phyloP scores from a whole-genome alignment of 2,329 filamentous ascomycete genomes.

The Aureobasidium sp. region DNA sequence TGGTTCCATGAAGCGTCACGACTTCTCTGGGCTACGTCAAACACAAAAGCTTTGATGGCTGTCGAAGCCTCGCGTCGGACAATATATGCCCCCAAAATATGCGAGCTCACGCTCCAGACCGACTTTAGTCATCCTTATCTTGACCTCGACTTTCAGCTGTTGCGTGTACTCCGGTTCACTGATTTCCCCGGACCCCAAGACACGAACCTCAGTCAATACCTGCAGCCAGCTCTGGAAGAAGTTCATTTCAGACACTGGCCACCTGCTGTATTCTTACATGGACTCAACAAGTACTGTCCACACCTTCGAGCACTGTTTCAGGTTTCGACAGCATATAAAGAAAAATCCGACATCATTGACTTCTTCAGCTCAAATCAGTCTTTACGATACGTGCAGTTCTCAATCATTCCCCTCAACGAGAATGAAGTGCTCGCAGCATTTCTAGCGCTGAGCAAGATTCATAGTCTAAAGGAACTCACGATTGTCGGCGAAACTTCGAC shows the following conservation, averaged over 20 bases:
- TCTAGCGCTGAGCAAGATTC: background rate
- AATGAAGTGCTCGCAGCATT: background rate
- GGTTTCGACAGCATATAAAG: background rate
- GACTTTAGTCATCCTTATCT: background rate
- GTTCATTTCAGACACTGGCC: background rate
- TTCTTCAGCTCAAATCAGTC: background rate
- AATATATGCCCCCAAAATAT: background rate
- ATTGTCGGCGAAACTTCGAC: background rate
- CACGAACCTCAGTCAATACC: background rate
- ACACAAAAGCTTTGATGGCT: background rate
- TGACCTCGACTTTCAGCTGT: background rate
- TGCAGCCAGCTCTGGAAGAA: background rate
- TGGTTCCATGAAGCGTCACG: background rate
- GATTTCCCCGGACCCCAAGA: background rate
- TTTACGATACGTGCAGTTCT: background rate
- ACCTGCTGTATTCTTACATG: background rate
- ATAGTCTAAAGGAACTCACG: background rate
- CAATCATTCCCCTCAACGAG: background rate
- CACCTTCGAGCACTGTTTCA: background rate
- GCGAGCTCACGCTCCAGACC: background rate
- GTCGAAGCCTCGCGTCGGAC: background rate
- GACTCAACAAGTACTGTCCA: background rate
- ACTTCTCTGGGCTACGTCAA: background rate
- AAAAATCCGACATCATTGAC: background rate
- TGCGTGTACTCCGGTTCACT: background rate